Percentiles rank a stretch among this genome's conserved stretches.
phyloP scores from a whole-genome alignment of 305 asterid genomes.

The Salvia sclarea region DNA sequence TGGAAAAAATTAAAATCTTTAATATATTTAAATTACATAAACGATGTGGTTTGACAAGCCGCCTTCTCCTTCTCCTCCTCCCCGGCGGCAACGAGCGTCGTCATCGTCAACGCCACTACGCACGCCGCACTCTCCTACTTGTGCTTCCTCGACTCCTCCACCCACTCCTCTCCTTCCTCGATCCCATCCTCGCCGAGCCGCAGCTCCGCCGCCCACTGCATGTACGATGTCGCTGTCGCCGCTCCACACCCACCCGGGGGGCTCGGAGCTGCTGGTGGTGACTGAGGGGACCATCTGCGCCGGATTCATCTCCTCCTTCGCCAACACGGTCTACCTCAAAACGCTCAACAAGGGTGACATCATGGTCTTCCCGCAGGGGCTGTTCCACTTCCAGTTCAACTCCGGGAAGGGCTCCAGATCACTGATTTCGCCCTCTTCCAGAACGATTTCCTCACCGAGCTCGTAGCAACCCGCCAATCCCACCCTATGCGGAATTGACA shows the following conservation, averaged over 20 bases:
- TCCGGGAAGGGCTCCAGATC: conserved; percentile 47
- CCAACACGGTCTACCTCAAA: conserved; percentile 50
- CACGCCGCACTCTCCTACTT: conserved; percentile 72
- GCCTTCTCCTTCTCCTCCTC: conserved; percentile 75
- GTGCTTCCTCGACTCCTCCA: conserved; percentile 35
- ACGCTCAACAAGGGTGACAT: conserved; percentile 59
- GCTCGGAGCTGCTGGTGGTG: conserved; percentile 61
- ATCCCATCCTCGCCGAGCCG: too few species aligned
- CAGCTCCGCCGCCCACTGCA: too few species aligned
- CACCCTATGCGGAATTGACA: too few species aligned
- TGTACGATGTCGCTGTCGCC: conserved; percentile 73
- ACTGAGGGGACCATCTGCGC: conserved; percentile 60
- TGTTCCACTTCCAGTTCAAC: conserved; percentile 74
- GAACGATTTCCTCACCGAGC: conserved; percentile 76
- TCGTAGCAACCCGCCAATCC: too few species aligned
- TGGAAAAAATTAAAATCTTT: too few species aligned
- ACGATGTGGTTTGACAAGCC: too few species aligned
- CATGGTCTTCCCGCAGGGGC: conserved; percentile 73
- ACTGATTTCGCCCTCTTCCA: conserved; percentile 63
- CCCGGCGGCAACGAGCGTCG: conserved; percentile 86
- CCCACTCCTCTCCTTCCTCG: conserved; percentile 18
- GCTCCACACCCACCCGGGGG: conserved; percentile 91
- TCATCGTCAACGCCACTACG: conserved; percentile 88
- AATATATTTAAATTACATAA: too few species aligned
- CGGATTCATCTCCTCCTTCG: conserved; percentile 68